These are phyloP conservation scores for Phlegmacium glaucopus DNA, from an alignment of 768 basidiomycete genomes.

Conservation along the genomic window DNA sequence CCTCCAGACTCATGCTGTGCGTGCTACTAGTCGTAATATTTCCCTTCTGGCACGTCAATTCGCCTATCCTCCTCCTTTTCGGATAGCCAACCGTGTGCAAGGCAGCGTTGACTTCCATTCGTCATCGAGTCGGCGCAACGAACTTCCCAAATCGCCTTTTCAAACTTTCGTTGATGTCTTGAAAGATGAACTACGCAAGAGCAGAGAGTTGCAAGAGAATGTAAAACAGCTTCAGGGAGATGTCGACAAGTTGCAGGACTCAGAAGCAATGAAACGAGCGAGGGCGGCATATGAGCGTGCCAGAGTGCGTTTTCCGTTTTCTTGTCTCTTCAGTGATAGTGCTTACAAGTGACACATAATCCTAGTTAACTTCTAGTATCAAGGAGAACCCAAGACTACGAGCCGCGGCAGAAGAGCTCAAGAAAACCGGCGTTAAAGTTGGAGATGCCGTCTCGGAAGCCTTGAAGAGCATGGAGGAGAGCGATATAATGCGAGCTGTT, in stretches of 20 bases:
- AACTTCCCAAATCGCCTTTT: slow-evolving; percentile 87
- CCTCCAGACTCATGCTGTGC: slow-evolving; percentile 35
- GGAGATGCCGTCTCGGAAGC: slow-evolving; percentile 94
- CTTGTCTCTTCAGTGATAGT: slow-evolving; percentile 2
- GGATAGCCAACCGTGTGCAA: slow-evolving; percentile 30
- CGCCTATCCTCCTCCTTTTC: slow-evolving; percentile 33
- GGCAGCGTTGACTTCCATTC: slow-evolving; percentile 55
- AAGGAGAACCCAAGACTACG: slow-evolving; percentile 92
- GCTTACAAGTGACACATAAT: slow-evolving; percentile 1
- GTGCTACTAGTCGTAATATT: slow-evolving; percentile 30
- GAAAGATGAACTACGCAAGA: slow-evolving; percentile 89
- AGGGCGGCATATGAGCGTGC: slow-evolving; percentile 92
- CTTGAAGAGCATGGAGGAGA: slow-evolving; percentile 91
- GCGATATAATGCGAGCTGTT: slow-evolving; percentile 85
- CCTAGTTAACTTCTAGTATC: slow-evolving; percentile 85
- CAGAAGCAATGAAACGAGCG: slow-evolving; percentile 91
- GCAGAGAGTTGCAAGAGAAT: slow-evolving; percentile 92
- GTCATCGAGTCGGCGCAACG: slow-evolving; percentile 56
- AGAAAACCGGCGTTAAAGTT: slow-evolving; percentile 84
- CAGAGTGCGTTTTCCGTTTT: slow-evolving; percentile 59
- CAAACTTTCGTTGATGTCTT: slow-evolving; percentile 95
- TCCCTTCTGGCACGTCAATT: slow-evolving; percentile 17
- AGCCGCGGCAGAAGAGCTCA: slow-evolving; percentile 91
- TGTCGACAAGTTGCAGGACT: slow-evolving; percentile 96
- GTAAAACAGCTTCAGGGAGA: slow-evolving; percentile 97